Base-by-base conservation (phyloP, 768 basidiomycete species). In the Podaxis rugospora region DNA sequence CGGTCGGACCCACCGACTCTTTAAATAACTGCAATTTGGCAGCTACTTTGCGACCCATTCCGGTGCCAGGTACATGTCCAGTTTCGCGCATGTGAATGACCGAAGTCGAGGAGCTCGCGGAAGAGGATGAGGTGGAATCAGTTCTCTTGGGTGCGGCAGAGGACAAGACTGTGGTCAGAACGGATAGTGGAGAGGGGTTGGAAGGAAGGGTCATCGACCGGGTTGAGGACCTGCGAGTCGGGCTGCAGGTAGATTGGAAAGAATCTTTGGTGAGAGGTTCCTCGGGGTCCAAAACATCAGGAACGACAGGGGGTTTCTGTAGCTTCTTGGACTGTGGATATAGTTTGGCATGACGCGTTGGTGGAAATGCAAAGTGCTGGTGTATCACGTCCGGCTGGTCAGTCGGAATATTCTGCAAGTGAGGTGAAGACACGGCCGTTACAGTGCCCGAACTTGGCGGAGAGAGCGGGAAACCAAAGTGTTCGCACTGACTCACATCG, bases 11-110 rank as follows among this genome's bases (percentile, higher is more conserved):
- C 49, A 80, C 75, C 0, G 89, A 87, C 74, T 91, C 89, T 67
- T 88, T 92, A 79, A 93, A 93, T 10, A 93, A 79, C 65, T 92
- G 87, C 10, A 93, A 78, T 4, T 87, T 86, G 10, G 88, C 90
- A 1, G 92, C 92, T 35, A 93, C 91, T 71, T 93, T 93, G 65
- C 92, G 85, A 32, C 90, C 87, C 51, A 87, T 89, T 18, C 85
- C 86, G 44, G 75, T 67, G 36, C 70, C 70, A 16, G 74, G 65
- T 54, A 72, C 72, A 25, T 69, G 71, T 36, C 66, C 57, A 14
- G 51, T 61, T 44, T 75, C 69, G 39, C 78, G 72, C 13, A 65
- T 69, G n/a, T 68, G 70, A 18, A 68, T 66, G 39, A 69, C 63
- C 21, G 71, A 68, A 9, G 71, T 69, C 21, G 70, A 69, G 28